Evolutionary conservation across 495 filamentous ascomycete species (phyloP), one percentile per base, ranked within the genome.

Genomic region (Neurospora sublineolata): DNA sequence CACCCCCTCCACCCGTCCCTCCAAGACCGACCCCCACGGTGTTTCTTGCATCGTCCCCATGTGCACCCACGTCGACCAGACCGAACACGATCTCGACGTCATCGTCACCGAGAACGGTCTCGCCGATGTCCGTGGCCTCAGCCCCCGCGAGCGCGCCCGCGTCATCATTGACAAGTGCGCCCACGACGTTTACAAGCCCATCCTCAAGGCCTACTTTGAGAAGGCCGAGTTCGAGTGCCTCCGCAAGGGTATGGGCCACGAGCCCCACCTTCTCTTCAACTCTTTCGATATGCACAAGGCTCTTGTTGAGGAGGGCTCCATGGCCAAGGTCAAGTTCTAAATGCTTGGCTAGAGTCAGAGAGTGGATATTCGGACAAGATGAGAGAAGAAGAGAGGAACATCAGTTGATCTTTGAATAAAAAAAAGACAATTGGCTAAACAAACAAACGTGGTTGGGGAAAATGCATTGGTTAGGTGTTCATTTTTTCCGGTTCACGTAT

Each of bases 11-110:
- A 89, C 91, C 0, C 87, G 93, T 10, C 93, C 93, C 9, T 87
- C 85, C 77, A 96, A 94, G 87, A 89, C 86, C 12, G 93, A 97
- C 77, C 92, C 93, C 18, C 88, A 89, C 70, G 93, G 93, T 76
- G 87, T 97, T 68, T 89, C 85, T 77, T 95, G 93, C 83, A 94
- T 97, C 75, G 93, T 97, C 39, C 92, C 93, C 67, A 94, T 96
- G 91, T 93, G 91, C 80, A 96, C 93, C 8, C 93, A 97, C 83
- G 85, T 97, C 74, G 93, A 97, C 81, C 93, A 95, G 86, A 96
- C 93, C 0, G 93, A 96, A 84, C 93, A 96, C 80, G 93, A 91
- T 79, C 86, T 97, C 46, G 93, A 97, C 75, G 88, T 96, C 18
- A 80, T 96, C 69, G 93, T 97, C 10, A 97, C 93, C 3, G 93